Evolutionary conservation across 768 basidiomycete genomes (phyloP).

Genomic region (Agaricus blazei): DNA sequence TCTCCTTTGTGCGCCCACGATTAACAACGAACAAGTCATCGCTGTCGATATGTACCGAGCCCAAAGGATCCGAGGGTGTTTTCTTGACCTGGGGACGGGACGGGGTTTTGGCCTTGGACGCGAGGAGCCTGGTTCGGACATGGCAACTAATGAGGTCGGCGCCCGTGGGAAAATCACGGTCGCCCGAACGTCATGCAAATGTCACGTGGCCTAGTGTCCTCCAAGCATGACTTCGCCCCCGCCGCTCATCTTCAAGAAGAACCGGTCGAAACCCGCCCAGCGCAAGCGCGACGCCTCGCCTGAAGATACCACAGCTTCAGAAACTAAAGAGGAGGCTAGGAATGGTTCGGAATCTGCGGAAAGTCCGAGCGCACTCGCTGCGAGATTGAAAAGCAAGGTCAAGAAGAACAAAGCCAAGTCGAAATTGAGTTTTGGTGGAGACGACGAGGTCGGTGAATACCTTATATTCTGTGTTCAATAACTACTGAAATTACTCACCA

Average conservation of each 20-base stretch:
- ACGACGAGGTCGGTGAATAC: constrained; percentile 48
- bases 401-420: constrained; percentile 65
- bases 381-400: constrained; percentile 67
- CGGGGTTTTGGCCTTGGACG: constrained; percentile 57
- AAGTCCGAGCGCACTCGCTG: constrained; percentile 55
- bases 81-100: constrained; percentile 34
- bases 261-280: constrained; percentile 36
- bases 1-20: constrained; percentile 43
- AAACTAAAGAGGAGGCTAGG: constrained; percentile 10
- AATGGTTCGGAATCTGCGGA: constrained; percentile 32
- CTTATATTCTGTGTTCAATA: background rate
- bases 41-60: constrained; percentile 40
- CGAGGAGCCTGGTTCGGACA: constrained; percentile 31
- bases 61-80: constrained; percentile 5
- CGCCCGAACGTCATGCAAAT: constrained; percentile 20
- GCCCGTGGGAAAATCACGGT: constrained; percentile 35
- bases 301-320: constrained; percentile 19
- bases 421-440: constrained; percentile 73
- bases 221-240: constrained; percentile 34
- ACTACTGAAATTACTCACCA: constrained; percentile 29
- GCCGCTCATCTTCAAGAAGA: constrained; percentile 47
- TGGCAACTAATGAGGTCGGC: constrained; percentile 21
- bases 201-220: constrained; percentile 27
- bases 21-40: constrained; percentile 73
- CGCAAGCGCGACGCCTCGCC: constrained; percentile 37